Base-by-base conservation (phyloP, 345 rosid genomes). In the Erysimum cheiranthoides region DNA sequence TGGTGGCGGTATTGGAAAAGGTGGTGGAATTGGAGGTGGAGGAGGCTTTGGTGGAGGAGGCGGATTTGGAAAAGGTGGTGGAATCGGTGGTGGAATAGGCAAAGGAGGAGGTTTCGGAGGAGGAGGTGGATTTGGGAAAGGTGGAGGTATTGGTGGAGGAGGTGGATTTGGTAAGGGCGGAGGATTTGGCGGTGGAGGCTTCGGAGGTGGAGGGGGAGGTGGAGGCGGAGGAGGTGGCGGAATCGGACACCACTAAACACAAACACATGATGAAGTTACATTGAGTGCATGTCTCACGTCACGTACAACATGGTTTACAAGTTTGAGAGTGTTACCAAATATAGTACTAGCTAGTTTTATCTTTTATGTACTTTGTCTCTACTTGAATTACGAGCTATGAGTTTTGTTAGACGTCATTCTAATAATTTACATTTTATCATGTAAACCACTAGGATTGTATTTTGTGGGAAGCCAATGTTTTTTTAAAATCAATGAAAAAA, bases 91-190 rank as follows among this genome's bases (percentile, higher is more conserved):
- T 34, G 73, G 76, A 2, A 35, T 42, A 5, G 77, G 72, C 0
- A 61, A 53, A 6, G 77, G 72, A 3, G 67, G 68, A 6, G 73
- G 73, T 1, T 32, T 56, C 1, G 79, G 72, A 1, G 71, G 79
- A 2, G 76, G 76, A 2, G 76, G 74, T 2, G 84, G 78, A 28
- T 71, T 39, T 11, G 80, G 75, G 0, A 77, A 73, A 46, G 77
- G 83, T 12, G 69, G 59, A 5, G 80, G 73, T 2, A 45, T 77
- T 3, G 73, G 73, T 5, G 78, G 77, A 1, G 77, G 80, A 8
- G 77, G 81, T 10, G 80, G 83, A 18, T 58, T 54, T 9, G 77
- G 73, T 0, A 50, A 21, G 4, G 80, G 83, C 0, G 80, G 74
- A 10, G 80, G 83, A 8, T 64, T 51, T 8, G 80, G 80, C 3